Evolutionary conservation across 2,329 filamentous ascomycete genomes (phyloP).

Genomic region (Sarocladiaceae sp.): DNA sequence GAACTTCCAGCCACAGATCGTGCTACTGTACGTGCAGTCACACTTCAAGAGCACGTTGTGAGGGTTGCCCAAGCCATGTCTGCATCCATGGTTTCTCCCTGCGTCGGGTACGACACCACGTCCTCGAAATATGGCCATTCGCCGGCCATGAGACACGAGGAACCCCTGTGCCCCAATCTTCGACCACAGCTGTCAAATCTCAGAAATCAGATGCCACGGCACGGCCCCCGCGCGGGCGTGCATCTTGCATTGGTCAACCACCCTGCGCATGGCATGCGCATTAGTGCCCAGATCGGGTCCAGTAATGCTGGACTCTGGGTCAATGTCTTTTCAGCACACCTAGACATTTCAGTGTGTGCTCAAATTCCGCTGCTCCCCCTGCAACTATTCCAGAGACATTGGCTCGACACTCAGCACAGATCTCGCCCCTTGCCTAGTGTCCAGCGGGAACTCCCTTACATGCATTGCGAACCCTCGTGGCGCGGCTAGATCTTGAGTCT

Average conservation of each 20-base stretch:
- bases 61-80: too few species aligned
- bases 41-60: too few species aligned
- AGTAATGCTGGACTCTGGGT: too few species aligned
- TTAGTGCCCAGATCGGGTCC: constrained; percentile 3
- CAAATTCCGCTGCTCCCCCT: too few species aligned
- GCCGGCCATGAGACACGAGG: neutral
- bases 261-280: constrained; percentile 1
- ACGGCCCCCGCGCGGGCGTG: neutral
- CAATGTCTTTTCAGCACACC: neutral
- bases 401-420: neutral
- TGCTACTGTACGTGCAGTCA: too few species aligned
- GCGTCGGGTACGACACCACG: too few species aligned
- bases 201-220: neutral
- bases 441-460: constrained; percentile 1
- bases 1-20: too few species aligned
- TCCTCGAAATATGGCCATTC: too few species aligned
- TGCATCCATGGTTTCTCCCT: too few species aligned
- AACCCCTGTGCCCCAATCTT: constrained; percentile 1
- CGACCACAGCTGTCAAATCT: constrained; percentile 5
- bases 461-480: neutral
- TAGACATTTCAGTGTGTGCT: too few species aligned
- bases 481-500: neutral
- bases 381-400: neutral
- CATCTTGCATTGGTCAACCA: constrained; percentile 2
- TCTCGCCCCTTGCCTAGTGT: too few species aligned